Conservation (phyloP, 176 grass and related monocot genomes). For the Tuctoria greenei region DNA sequence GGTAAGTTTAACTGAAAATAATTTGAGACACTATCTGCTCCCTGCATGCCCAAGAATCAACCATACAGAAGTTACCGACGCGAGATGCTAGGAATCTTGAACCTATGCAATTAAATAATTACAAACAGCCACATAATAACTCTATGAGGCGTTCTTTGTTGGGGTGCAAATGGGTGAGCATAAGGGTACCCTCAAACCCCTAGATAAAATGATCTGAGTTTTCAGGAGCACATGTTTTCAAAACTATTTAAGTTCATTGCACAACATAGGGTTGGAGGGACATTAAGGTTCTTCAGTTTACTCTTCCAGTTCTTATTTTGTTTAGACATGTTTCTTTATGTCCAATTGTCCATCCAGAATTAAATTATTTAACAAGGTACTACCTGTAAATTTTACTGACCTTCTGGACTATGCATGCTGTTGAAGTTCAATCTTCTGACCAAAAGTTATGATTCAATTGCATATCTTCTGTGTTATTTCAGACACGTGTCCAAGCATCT, state of each 20-base stretch:
- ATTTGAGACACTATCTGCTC: background rate
- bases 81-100: slow-evolving; percentile 10
- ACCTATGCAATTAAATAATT: slow-evolving; percentile 23
- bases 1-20: background rate
- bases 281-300: background rate
- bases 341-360: background rate
- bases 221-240: background rate
- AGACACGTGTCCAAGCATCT: slow-evolving; percentile 97
- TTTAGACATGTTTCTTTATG: slow-evolving; percentile 2
- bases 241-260: background rate
- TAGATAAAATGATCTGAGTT: background rate
- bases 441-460: slow-evolving; percentile 23
- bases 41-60: background rate
- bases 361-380: slow-evolving; percentile 11
- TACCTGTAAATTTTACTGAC: background rate
- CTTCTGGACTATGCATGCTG: background rate
- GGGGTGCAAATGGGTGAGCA: background rate
- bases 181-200: background rate
- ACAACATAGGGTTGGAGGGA: background rate
- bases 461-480: slow-evolving; percentile 17
- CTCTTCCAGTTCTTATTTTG: background rate
- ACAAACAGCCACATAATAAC: background rate
- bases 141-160: slow-evolving; percentile 1
- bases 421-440: background rate
- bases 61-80: background rate